Percentiles rank a stretch among this genome's conserved stretches.
These are phyloP conservation scores for Phialophora tarda DNA, from an alignment of 2,329 filamentous ascomycete genomes.

Conservation along the genomic window DNA sequence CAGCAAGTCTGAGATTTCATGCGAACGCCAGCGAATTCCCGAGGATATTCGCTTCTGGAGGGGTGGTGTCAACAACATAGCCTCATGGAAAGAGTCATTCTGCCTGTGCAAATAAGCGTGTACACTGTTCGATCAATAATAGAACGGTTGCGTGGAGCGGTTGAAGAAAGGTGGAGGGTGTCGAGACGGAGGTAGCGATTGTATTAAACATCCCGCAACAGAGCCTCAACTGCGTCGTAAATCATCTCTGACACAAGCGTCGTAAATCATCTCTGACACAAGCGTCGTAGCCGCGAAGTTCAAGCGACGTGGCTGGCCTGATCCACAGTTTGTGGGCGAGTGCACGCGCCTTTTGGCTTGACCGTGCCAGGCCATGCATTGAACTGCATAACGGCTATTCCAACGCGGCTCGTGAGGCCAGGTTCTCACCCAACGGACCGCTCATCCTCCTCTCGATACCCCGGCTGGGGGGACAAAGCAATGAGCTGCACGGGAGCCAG, in stretches of 20 bases:
- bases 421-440: no score
- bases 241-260: conserved; percentile 7
- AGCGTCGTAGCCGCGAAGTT: not conserved
- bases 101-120: not conserved
- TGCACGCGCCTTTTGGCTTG: no score
- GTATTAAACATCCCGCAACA: not conserved
- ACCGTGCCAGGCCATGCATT: not conserved
- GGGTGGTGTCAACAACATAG: conserved; percentile 3
- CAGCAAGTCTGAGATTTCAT: not conserved
- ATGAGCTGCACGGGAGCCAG: not conserved
- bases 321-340: not conserved
- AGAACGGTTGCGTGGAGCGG: not conserved
- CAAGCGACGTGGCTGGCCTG: conserved; percentile 4
- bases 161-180: not conserved
- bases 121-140: not conserved
- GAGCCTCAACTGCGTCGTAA: conserved; percentile 9
- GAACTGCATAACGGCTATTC: not conserved
- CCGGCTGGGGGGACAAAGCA: not conserved
- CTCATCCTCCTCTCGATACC: not conserved
- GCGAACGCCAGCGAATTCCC: not conserved
- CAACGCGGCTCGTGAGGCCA: not conserved
- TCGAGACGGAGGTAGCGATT: not conserved
- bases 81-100: conserved; percentile 10
- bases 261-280: conserved; percentile 11
- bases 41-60: not conserved